Conservation (phyloP, 2,329 filamentous ascomycete genomes). For the Coleophoma eucalyptorum region DNA sequence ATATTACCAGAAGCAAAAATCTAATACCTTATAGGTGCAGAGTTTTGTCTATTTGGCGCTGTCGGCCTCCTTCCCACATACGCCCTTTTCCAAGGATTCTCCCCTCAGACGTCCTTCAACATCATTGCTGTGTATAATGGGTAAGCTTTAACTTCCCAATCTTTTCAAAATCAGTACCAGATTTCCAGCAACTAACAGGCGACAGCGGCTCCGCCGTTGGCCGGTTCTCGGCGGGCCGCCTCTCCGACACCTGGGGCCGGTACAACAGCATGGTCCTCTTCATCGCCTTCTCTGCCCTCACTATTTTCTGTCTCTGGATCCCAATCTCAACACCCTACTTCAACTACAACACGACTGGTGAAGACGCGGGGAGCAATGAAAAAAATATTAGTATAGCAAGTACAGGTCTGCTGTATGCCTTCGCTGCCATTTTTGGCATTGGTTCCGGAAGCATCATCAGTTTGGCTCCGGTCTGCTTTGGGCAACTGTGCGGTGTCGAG, state of each 20-base stretch:
- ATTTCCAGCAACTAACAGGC: slow-evolving; percentile 81
- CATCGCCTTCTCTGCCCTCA: slow-evolving; percentile 41
- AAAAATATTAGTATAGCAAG: too few species aligned
- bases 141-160: slow-evolving; percentile 59
- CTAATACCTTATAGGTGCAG: too few species aligned
- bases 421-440: slow-evolving; percentile 76
- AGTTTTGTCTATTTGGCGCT: slow-evolving; percentile 71
- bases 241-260: slow-evolving; percentile 76
- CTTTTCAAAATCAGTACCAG: too few species aligned
- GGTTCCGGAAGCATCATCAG: slow-evolving; percentile 76
- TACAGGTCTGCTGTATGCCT: slow-evolving; percentile 68
- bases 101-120: too few species aligned
- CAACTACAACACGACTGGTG: too few species aligned
- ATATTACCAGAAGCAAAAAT: too few species aligned
- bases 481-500: slow-evolving; percentile 75
- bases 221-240: slow-evolving; percentile 72
- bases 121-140: slow-evolving; percentile 63
- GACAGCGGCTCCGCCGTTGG: slow-evolving; percentile 75
- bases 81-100: slow-evolving; percentile 75
- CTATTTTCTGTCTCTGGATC: background rate
- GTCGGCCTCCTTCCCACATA: slow-evolving; percentile 77
- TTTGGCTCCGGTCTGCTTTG: slow-evolving; percentile 80
- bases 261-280: slow-evolving; percentile 80
- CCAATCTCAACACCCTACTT: too few species aligned
- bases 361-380: slow-evolving; percentile 69